Evolutionary conservation across 345 rosid species (phyloP), one percentile per base, ranked within the genome.

Genomic region (Pistacia vera): DNA sequence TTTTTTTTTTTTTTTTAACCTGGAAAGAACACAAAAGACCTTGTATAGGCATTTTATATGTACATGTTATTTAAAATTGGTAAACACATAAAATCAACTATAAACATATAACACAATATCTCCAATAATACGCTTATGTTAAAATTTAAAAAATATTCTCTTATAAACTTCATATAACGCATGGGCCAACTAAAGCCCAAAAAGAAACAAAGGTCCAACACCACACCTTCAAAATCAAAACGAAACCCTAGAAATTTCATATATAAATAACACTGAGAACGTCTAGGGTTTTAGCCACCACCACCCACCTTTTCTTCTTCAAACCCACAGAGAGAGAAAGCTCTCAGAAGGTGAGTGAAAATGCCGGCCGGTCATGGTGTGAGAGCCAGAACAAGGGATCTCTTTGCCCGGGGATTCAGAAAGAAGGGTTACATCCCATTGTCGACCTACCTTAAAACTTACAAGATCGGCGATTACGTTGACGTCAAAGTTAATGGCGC

Each of bases 281-380:
- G 18, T 0, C n/a, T 0, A 51, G 76, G 76, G 68, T 49, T 62
- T 68, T 30, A 30, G 57, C 67, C 46, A 8, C 66, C 56, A 0
- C 25, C 25, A 20, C n/a, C 69, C 9, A 16, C 17, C 13, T 51
- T 4, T 18, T 62, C 75, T 30, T 56, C 71, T 4, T 17, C 16
- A 4, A 30, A 30, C 0, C 17, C 57, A 49, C 3, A 41, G 30
- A 58, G 66, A n/a, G 64, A 18, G 66, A 61, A 35, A 73, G 71
- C 41, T 51, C 18, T 9, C 11, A 63, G 59, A 4, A 57, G 65
- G 64, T 20, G 70, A 63, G 61, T 20, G 76, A 84, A 80, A 41
- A 91, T 91, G 95, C 91, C 95, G 63, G 95, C 93, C 0, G 95
- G 95, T 28, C 95, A 91, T 60, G 95, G 95, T 25, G 57, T 91